Evolutionary conservation across 2,329 filamentous ascomycete species (phyloP), one percentile per base, ranked within the genome.

Genomic region (Sporothrix curviconia): DNA sequence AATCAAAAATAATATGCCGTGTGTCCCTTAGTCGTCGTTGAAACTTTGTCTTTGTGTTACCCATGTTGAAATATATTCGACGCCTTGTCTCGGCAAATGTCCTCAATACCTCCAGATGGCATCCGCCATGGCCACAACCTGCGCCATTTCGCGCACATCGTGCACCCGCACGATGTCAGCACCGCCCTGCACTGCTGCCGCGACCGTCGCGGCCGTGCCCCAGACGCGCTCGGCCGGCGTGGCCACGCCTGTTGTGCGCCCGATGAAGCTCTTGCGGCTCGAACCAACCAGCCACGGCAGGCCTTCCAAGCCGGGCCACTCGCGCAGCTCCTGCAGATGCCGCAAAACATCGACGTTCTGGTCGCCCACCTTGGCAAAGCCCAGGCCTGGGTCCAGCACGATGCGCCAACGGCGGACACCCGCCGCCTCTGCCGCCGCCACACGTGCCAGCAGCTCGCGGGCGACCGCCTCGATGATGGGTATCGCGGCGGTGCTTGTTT

Each of bases 91-190:
- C n/a, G n/a, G n/a, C n/a, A n/a, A n/a, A n/a, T n/a, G n/a, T n/a
- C n/a, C 3, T 50, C 50, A 63, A 40, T 75, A 74, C 64, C 89
- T 79, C 82, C 89, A 95, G 56, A 96, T 91, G n/a, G 91, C 92
- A 79, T 97, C 92, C 8, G 90, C 84, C 85, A 97, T 92, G 68
- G 81, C 87, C 1, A 84, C 84, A 32, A 96, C 91, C 71, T 90
- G 81, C 40, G 74, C 78, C 92, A 97, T 97, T 75, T 94, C 89
- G 57, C 77, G 73, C 14, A 92, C 88, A 74, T 97, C 92, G 73
- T 99, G 94, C 42, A 99, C 91, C 53, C 94, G 80, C 46, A 97
- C 86, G 59, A 99, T 84, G 75, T 97, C 92, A 24, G 92, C 92
- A 3, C 94, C 94, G 7, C 90, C 90, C 60, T 87, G 83, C 30